Conservation (phyloP, 805 yeast species). For the Suhomyces prunicola region DNA sequence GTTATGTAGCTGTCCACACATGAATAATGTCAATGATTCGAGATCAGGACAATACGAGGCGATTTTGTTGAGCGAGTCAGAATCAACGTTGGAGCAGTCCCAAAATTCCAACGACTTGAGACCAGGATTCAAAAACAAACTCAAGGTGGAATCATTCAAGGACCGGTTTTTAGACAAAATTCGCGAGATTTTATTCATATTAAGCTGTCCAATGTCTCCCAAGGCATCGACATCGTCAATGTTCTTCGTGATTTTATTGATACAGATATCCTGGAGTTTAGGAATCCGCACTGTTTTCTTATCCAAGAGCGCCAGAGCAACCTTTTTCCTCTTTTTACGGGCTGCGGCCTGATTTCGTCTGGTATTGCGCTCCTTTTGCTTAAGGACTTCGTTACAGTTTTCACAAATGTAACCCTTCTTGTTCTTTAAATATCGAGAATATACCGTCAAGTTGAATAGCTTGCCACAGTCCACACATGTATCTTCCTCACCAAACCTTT, state of each 20-base stretch:
- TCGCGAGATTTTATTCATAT: constrained; percentile 66
- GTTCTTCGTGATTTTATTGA: constrained; percentile 58
- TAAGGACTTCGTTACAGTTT: constrained; percentile 47
- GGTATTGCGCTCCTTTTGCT: constrained; percentile 42
- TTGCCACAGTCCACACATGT: constrained; percentile 62
- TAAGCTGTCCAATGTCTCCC: constrained; percentile 80
- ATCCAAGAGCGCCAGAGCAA: constrained; percentile 83
- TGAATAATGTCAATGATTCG: constrained; percentile 61
- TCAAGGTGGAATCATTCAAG: constrained; percentile 65
- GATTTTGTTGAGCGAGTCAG: constrained; percentile 62
- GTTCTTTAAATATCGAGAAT: constrained; percentile 51
- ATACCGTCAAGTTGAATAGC: constrained; percentile 61
- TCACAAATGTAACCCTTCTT: constrained; percentile 67
- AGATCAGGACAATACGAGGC: constrained; percentile 79
- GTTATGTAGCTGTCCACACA: constrained; percentile 92
- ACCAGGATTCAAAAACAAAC: constrained; percentile 66
- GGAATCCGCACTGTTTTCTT: constrained; percentile 61
- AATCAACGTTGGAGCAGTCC: constrained; percentile 85
- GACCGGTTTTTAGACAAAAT: constrained; percentile 83
- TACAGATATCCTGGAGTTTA: constrained; percentile 79
- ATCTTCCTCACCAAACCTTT: constrained; percentile 51
- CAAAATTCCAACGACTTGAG: constrained; percentile 65
- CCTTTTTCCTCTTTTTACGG: constrained; percentile 68
- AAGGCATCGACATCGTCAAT: constrained; percentile 75
- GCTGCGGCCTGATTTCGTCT: constrained; percentile 58